Evolutionary conservation across 1,284 basidiomycete species (phyloP).

Genomic region (Ceratorhiza oryzae-sativae): DNA sequence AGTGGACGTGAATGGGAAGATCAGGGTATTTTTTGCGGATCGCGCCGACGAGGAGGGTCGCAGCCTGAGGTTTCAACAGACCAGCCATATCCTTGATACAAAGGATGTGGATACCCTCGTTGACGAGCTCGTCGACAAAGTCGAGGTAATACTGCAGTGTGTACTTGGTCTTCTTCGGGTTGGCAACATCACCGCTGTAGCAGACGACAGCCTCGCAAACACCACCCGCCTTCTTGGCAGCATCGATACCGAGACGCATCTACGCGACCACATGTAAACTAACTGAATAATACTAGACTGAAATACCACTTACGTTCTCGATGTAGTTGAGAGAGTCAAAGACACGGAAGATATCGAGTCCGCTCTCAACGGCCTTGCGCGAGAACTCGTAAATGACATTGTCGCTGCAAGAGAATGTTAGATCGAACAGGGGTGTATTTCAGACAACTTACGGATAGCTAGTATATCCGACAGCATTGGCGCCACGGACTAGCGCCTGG

Average conservation of each 20-base stretch:
- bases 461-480: conserved; percentile 99
- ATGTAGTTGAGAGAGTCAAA: conserved; percentile 99
- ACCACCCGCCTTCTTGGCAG: conserved; percentile 99
- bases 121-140: conserved; percentile 92
- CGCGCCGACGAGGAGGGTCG: conserved; percentile 87
- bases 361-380: conserved; percentile 98
- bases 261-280: conserved; percentile 49
- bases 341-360: conserved; percentile 99
- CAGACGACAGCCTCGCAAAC: conserved; percentile 98
- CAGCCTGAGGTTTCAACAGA: conserved; percentile 93
- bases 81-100: conserved; percentile 99
- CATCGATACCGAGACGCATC: conserved; percentile 97
- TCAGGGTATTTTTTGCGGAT: conserved; percentile 97
- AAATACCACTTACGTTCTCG: conserved; percentile 65
- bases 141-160: conserved; percentile 98
- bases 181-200: conserved; percentile 98
- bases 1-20: conserved; percentile 99
- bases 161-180: conserved; percentile 96
- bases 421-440: neutral
- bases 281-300: neutral
- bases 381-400: conserved; percentile 99
- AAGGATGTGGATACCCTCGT: conserved; percentile 96
- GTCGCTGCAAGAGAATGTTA: conserved; percentile 62
- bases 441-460: conserved; percentile 85
- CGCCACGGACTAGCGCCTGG: conserved; percentile 97